Percentiles rank a stretch among this genome's conserved stretches.
Evolutionary conservation across 345 rosid genomes (phyloP).

Genomic region (Cardamine chenopodiifolia): DNA sequence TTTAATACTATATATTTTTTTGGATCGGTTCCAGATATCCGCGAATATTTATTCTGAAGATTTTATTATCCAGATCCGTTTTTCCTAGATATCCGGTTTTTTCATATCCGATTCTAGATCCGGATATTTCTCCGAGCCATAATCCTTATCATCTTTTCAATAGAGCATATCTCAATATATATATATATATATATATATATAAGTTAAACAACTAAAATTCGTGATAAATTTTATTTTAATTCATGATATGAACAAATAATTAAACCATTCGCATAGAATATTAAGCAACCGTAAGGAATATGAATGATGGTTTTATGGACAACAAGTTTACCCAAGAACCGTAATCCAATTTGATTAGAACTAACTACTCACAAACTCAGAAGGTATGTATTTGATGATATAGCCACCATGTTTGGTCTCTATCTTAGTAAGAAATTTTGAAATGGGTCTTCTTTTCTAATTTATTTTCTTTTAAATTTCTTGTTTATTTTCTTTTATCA

Average conservation of each 20-base stretch:
- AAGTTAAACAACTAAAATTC: neutral
- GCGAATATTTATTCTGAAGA: too few relatives aligned
- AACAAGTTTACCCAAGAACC: neutral
- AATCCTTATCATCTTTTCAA: neutral
- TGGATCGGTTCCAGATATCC: too few relatives aligned
- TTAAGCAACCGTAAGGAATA: neutral
- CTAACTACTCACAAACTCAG: neutral
- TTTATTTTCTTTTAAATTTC: neutral
- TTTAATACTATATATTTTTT: too few relatives aligned
- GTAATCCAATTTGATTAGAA: conserved; percentile 1
- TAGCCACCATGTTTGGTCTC: conserved; percentile 16
- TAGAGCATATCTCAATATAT: neutral
- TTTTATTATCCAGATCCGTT: too few relatives aligned
- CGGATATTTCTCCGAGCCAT: too few relatives aligned
- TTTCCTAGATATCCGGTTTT: too few relatives aligned
- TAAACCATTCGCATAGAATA: neutral
- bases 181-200: too few relatives aligned
- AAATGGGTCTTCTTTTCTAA: neutral
- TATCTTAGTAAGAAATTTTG: neutral
- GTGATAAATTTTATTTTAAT: neutral
- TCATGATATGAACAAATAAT: neutral
- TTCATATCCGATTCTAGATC: too few relatives aligned
- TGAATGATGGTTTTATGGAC: conserved; percentile 12
- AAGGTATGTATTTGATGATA: conserved; percentile 11
- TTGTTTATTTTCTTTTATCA: neutral